Percentiles rank a stretch among this genome's conserved stretches.
phyloP scores from a whole-genome alignment of 2,329 filamentous ascomycete species.

The Verticillium nubilum region DNA sequence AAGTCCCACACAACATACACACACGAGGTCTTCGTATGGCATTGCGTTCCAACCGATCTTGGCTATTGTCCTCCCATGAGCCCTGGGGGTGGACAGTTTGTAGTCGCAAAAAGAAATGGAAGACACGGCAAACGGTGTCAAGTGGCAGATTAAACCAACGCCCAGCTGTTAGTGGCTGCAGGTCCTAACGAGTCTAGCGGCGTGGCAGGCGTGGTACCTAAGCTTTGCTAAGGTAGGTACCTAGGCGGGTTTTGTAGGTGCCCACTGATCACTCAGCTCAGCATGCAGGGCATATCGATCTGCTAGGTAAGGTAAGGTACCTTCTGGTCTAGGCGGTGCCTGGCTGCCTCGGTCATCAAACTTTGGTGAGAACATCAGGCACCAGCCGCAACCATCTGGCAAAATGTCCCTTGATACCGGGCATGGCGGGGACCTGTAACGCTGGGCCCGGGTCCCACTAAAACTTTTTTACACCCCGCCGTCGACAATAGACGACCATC shows the following conservation, averaged over 20 bases:
- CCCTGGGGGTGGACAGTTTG: not conserved
- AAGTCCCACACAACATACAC: not conserved
- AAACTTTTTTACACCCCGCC: slow-evolving; percentile 2
- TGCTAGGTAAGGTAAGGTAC: too few relatives aligned
- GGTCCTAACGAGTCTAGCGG: not conserved
- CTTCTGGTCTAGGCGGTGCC: too few relatives aligned
- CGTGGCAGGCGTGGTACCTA: not conserved
- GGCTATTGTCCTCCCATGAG: not conserved
- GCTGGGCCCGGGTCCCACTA: too few relatives aligned
- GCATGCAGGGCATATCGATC: too few relatives aligned
- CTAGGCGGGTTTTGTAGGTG: not conserved
- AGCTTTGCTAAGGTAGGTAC: too few relatives aligned
- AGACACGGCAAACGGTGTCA: not conserved
- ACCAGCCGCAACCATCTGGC: not conserved
- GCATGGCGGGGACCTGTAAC: too few relatives aligned
- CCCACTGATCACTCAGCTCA: not conserved
- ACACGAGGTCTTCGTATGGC: not conserved
- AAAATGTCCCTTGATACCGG: not conserved
- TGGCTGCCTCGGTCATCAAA: too few relatives aligned
- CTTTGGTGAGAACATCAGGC: too few relatives aligned
- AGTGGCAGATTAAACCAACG: not conserved
- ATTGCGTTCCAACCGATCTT: not conserved
- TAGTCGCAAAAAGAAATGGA: not conserved
- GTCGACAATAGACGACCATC: not conserved
- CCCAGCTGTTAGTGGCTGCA: not conserved